Evolutionary conservation across 2,329 filamentous ascomycete species (phyloP).

Genomic region (Claviceps arundinis): DNA sequence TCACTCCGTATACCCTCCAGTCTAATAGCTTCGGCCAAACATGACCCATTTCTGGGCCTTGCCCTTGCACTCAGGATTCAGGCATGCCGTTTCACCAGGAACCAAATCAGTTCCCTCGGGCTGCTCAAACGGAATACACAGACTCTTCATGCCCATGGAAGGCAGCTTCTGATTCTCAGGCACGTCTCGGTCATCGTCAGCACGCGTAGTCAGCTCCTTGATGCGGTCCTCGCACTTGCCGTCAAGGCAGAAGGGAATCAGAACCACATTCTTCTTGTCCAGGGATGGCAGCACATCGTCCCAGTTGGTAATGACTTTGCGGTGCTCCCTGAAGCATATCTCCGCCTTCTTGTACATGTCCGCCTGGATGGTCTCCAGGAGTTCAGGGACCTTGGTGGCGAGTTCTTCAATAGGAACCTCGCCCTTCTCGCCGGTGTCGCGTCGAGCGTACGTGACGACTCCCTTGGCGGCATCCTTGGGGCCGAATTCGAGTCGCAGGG

Average conservation of each 20-base stretch:
- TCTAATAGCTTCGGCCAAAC: constrained; percentile 66
- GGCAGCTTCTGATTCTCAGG: constrained; percentile 41
- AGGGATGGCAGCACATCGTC: constrained; percentile 81
- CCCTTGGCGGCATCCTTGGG: constrained; percentile 84
- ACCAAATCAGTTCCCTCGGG: constrained; percentile 54
- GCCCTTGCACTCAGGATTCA: constrained; percentile 72
- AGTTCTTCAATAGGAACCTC: constrained; percentile 66
- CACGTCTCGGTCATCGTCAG: constrained; percentile 43
- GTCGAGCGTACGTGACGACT: constrained; percentile 72
- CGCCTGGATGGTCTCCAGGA: constrained; percentile 80
- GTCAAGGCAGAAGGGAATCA: constrained; percentile 81
- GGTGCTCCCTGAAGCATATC: constrained; percentile 63
- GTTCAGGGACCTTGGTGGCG: constrained; percentile 56
- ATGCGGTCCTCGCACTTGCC: constrained; percentile 81
- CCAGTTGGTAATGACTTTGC: constrained; percentile 74
- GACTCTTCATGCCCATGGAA: constrained; percentile 55
- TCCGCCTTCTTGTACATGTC: constrained; percentile 72
- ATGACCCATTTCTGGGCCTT: constrained; percentile 79
- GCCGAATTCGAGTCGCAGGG: constrained; percentile 86
- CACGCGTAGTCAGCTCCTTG: constrained; percentile 80
- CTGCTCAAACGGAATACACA: constrained; percentile 69
- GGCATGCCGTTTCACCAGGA: constrained; percentile 74
- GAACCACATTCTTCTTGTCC: constrained; percentile 80
- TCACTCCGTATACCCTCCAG: not conserved
- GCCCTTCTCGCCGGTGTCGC: constrained; percentile 76